Evolutionary conservation across 2,329 filamentous ascomycete species (phyloP), one percentile per base, ranked within the genome.

Genomic region (Myriosclerotinia curreyana): DNA sequence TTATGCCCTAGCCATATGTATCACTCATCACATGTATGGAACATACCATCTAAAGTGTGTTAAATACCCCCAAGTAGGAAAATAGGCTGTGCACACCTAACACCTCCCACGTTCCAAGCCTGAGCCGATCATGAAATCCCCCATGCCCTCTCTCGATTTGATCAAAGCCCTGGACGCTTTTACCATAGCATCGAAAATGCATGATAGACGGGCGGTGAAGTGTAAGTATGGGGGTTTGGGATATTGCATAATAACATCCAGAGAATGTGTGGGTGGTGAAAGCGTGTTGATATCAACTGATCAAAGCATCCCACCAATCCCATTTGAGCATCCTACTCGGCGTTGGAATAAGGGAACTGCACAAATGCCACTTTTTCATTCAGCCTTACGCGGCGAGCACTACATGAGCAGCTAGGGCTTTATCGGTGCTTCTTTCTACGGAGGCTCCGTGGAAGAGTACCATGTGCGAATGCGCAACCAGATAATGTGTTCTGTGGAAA

Each of bases 151-250:
- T n/a, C 31, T 22, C 31, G 5, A 25, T 36, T 38, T 9, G 55
- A 11, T 12, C 44, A 59, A 48, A 59, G 14, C 20, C 31, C 55
- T 59, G 55, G 55, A 36, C 55, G 55, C 55, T 59, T 59, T 59
- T 59, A 48, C 28, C 1, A 20, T 3, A n/a, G 5, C 20, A 48
- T 46, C 3, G 7, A 22, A 22, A 8, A 48, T 38, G 5, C 28
- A 20, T 48, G n/a, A 59, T 48, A 31, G 55, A 59, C n/a, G 28
- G 53, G 55, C 55, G 55, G 55, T 59, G 55, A 59, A 59, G 9
- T 59, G 28, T 20, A 59, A 59, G 55, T 48, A 48, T 59, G 42
- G 55, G 42, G 42, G 20, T 48, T 38, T 36, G 54, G 36, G 28
- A 59, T 59, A 20, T 38, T 59, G 55, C 55, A 36, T 59, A 28